phyloP scores from a whole-genome alignment of 768 basidiomycete species.

The Lentinula detonsa region DNA sequence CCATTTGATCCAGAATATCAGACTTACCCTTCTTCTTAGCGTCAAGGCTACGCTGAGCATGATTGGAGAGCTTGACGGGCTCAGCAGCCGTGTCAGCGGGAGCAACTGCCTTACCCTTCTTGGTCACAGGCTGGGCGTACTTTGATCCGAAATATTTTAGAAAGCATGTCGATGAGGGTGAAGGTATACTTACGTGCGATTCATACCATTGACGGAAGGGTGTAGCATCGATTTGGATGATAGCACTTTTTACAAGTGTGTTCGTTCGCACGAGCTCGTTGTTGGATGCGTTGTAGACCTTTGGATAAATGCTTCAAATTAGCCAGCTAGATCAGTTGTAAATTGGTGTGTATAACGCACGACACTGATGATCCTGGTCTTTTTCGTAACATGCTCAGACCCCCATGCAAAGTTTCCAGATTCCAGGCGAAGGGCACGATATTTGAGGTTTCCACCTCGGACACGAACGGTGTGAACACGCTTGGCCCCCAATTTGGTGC shows the following conservation, averaged over 20 bases:
- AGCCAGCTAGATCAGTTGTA: neutral
- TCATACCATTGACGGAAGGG: constrained; percentile 99
- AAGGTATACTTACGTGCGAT: constrained; percentile 68
- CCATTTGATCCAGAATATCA: neutral
- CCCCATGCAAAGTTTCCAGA: constrained; percentile 99
- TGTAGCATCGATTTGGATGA: constrained; percentile 97
- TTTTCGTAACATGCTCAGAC: constrained; percentile 88
- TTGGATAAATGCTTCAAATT: neutral
- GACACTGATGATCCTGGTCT: constrained; percentile 94
- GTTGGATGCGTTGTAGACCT: constrained; percentile 99
- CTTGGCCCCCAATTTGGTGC: constrained; percentile 94
- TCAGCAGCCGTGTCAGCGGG: constrained; percentile 43
- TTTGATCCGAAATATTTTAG: constrained; percentile 21
- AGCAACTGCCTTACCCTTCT: constrained; percentile 70
- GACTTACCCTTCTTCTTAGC: constrained; percentile 84
- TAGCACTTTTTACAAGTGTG: constrained; percentile 94
- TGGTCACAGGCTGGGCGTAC: constrained; percentile 95
- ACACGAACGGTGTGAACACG: constrained; percentile 93
- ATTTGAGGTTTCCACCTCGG: constrained; percentile 93
- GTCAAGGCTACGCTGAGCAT: constrained; percentile 80
- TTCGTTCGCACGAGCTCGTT: constrained; percentile 99
- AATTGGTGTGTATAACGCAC: constrained; percentile 43
- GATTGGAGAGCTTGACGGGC: constrained; percentile 81
- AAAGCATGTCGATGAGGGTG: neutral
- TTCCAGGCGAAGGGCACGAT: constrained; percentile 94